A percentile compares a stretch with the other conserved stretches of the same genome.
These are phyloP conservation scores for Elsinoe australis DNA, from an alignment of 2,329 filamentous ascomycete species.

Conservation along the genomic window DNA sequence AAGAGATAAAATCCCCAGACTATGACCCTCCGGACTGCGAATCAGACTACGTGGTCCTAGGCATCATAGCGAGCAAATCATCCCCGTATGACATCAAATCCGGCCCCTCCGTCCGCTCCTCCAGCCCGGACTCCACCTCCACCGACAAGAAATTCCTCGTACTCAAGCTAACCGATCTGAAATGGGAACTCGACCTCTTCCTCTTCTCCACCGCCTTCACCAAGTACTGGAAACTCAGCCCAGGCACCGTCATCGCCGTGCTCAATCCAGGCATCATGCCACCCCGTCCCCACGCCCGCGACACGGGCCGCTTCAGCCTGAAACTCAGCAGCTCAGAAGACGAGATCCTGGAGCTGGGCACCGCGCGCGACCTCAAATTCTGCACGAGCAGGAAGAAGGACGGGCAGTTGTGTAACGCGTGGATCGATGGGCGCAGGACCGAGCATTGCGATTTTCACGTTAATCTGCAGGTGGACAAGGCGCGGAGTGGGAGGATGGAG, in stretches of 20 bases:
- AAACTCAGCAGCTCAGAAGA: slow-evolving; percentile 81
- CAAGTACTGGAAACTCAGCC: slow-evolving; percentile 85
- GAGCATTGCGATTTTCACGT: slow-evolving; percentile 91
- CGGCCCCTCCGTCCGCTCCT: slow-evolving; percentile 35
- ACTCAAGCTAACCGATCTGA: slow-evolving; percentile 75
- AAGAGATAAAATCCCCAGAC: slow-evolving; percentile 70
- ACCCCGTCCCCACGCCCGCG: slow-evolving; percentile 63
- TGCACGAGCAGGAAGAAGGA: slow-evolving; percentile 82
- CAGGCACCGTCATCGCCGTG: slow-evolving; percentile 86
- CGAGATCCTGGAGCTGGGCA: slow-evolving; percentile 81
- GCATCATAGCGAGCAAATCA: slow-evolving; percentile 81
- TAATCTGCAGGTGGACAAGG: slow-evolving; percentile 68
- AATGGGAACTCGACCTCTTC: slow-evolving; percentile 85
- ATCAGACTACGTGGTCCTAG: slow-evolving; percentile 82
- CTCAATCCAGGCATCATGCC: slow-evolving; percentile 89
- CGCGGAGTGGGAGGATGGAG: slow-evolving; percentile 62
- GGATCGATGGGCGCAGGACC: slow-evolving; percentile 83
- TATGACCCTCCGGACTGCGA: slow-evolving; percentile 76
- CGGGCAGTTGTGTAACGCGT: slow-evolving; percentile 68
- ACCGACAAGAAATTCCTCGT: slow-evolving; percentile 81
- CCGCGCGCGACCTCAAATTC: slow-evolving; percentile 74
- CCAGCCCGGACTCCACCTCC: slow-evolving; percentile 43
- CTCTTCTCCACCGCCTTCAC: slow-evolving; percentile 87
- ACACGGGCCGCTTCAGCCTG: slow-evolving; percentile 77
- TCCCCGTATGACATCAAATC: slow-evolving; percentile 59